Conservation (phyloP, 1,284 basidiomycete genomes). For the Xerocomus cyaneibrunnescens region DNA sequence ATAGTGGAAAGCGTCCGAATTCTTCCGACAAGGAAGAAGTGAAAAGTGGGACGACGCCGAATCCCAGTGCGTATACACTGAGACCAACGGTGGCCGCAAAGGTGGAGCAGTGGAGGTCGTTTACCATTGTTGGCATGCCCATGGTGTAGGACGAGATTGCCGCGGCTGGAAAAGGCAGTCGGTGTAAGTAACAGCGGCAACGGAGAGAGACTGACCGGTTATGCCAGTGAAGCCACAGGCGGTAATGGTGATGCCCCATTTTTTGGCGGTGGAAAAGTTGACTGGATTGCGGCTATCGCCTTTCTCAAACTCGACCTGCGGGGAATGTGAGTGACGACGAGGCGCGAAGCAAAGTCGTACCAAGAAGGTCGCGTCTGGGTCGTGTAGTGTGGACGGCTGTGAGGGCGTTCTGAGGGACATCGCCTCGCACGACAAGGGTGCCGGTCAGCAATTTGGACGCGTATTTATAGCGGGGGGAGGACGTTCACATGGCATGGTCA, state of each 20-base stretch:
- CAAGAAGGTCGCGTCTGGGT: conserved; percentile 14
- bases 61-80: conserved; percentile 46
- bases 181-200: not conserved
- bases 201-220: conserved; percentile 24
- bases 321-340: conserved; percentile 7
- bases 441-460: not conserved
- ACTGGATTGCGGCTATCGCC: conserved; percentile 50
- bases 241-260: conserved; percentile 41
- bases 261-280: conserved; percentile 46
- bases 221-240: conserved; percentile 34
- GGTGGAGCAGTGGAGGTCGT: conserved; percentile 41
- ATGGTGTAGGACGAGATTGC: conserved; percentile 42
- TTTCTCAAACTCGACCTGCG: conserved; percentile 55
- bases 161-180: conserved; percentile 27
- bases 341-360: conserved; percentile 6
- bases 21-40: conserved; percentile 53
- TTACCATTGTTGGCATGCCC: conserved; percentile 42
- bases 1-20: conserved; percentile 49
- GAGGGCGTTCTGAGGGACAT: conserved; percentile 20
- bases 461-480: conserved; percentile 5
- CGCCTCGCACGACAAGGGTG: not conserved
- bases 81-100: conserved; percentile 40
- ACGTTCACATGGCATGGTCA: conserved; percentile 14
- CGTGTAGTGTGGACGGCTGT: conserved; percentile 19
- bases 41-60: conserved; percentile 49